Percentiles rank a stretch among this genome's conserved stretches.
Conservation (phyloP, 495 filamentous ascomycete species). For the Talaromyces stipitatus region DNA sequence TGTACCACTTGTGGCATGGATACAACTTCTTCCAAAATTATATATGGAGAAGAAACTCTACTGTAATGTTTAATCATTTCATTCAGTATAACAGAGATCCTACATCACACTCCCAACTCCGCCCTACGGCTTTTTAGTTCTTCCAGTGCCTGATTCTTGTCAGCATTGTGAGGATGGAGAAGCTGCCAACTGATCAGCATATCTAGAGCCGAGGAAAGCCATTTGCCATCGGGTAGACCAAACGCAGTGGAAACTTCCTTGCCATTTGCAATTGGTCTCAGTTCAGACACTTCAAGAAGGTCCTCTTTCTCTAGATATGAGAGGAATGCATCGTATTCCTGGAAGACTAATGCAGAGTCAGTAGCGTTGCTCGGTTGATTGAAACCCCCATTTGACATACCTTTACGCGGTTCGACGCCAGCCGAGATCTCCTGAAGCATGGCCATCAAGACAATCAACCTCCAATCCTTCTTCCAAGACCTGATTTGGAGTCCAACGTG, state of each 20-base stretch:
- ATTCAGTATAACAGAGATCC: background rate
- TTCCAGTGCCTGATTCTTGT: conserved; percentile 56
- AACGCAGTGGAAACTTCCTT: conserved; percentile 54
- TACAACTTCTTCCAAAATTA: background rate
- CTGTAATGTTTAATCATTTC: background rate
- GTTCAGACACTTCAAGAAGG: conserved; percentile 32
- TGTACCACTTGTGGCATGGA: background rate
- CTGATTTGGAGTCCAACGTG: conserved; percentile 69
- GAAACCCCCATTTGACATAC: conserved; percentile 14
- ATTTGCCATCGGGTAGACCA: conserved; percentile 58
- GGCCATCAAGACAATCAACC: conserved; percentile 61
- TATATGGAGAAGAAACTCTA: background rate
- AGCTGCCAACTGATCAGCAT: conserved; percentile 79
- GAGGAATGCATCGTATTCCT: conserved; percentile 40
- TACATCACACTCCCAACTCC: conserved; percentile 45
- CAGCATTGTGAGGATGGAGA: conserved; percentile 57
- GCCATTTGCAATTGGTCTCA: conserved; percentile 61
- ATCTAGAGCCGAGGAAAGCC: conserved; percentile 68
- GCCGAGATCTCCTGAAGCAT: conserved; percentile 58
- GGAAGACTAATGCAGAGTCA: conserved; percentile 21
- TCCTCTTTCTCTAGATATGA: conserved; percentile 31
- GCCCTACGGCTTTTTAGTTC: conserved; percentile 46
- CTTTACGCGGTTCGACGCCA: conserved; percentile 20
- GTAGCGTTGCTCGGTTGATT: background rate
- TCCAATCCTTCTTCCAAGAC: conserved; percentile 72